Evolutionary conservation across 2,329 filamentous ascomycete species (phyloP), one percentile per base, ranked within the genome.

Genomic region (Paraconiothyrium brasiliense): DNA sequence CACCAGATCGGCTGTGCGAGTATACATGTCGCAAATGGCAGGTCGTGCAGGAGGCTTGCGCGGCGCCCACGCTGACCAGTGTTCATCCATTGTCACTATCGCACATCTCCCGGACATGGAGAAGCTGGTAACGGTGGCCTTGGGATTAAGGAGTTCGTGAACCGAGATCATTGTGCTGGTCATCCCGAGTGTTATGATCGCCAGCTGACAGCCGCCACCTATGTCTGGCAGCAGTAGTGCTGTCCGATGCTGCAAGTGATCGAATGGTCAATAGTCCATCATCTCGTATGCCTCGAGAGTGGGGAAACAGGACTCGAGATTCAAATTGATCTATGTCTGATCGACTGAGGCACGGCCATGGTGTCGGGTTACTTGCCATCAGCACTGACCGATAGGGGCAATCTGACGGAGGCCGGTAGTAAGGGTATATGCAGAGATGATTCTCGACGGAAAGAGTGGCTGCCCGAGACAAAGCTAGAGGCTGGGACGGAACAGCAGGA

Each of bases 1-100:
- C 67, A 74, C 72, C 59, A 71, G 67, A 72, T 72, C 66, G 58
- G 63, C 66, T 72, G 72, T 75, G 67, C 71, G 71, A 75, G 73
- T 74, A 69, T 54, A 57, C 44, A 52, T 57, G 62, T 65, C 55
- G 61, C 61, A 63, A 60, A 63, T 63, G 58, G 59, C 63, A 64
- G 58, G 52, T 63, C 20, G 62, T 61, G 60, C 65, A 59, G 50
- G 60, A 52, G 59, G 52, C 60, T 59, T 49, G 57, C 35, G 43
- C 59, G 58, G 66, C 64, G 58, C 66, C 67, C 63, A 58, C 58
- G 64, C 59, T 55, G 39, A 20, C 16, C 39, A 44, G 27, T 46
- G 39, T 34, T 32, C 41, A 24, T 44, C 39, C 39, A 20, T 22
- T 44, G 24, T 55, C 52, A 27, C 39, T 14, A 44, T n/a, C 13